Conservation (phyloP, 2,329 filamentous ascomycete species). For the Fonsecaea monophora region DNA sequence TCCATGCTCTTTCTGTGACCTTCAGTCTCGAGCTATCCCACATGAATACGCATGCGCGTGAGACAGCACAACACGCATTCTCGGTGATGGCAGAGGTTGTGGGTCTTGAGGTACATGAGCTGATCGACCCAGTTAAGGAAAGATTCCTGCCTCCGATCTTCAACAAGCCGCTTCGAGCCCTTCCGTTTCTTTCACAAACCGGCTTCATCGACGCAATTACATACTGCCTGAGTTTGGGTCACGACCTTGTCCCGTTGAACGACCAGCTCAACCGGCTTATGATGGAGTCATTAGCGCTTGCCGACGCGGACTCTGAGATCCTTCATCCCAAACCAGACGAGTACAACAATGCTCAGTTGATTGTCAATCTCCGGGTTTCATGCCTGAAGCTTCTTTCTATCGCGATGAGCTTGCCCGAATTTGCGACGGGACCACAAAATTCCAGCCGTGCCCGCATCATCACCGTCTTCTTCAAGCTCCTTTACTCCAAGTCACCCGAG, state of each 20-base stretch:
- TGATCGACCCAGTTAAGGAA: constrained; percentile 89
- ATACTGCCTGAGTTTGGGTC: constrained; percentile 88
- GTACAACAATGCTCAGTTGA: constrained; percentile 93
- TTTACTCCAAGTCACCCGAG: constrained; percentile 90
- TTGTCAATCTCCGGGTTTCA: constrained; percentile 87
- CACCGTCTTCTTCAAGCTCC: constrained; percentile 94
- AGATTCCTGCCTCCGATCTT: constrained; percentile 89
- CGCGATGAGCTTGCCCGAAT: constrained; percentile 91
- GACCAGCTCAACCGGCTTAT: constrained; percentile 88
- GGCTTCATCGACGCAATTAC: constrained; percentile 98
- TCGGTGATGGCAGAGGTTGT: constrained; percentile 80
- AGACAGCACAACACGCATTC: constrained; percentile 81
- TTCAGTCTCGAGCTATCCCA: constrained; percentile 90
- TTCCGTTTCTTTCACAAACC: constrained; percentile 95
- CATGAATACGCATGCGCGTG: constrained; percentile 93
- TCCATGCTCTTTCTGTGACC: constrained; percentile 79
- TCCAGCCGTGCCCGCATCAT: constrained; percentile 73
- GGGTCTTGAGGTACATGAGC: constrained; percentile 80
- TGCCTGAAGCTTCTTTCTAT: constrained; percentile 93
- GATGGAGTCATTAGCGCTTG: constrained; percentile 90
- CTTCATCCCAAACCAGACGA: constrained; percentile 91
- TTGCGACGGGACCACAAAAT: constrained; percentile 73
- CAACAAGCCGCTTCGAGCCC: constrained; percentile 87
- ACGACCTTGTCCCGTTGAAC: constrained; percentile 88
- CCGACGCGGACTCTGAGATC: constrained; percentile 92